Evolutionary conservation across 202 grass and related monocot genomes (phyloP).

Genomic region (Panicum hallii): DNA sequence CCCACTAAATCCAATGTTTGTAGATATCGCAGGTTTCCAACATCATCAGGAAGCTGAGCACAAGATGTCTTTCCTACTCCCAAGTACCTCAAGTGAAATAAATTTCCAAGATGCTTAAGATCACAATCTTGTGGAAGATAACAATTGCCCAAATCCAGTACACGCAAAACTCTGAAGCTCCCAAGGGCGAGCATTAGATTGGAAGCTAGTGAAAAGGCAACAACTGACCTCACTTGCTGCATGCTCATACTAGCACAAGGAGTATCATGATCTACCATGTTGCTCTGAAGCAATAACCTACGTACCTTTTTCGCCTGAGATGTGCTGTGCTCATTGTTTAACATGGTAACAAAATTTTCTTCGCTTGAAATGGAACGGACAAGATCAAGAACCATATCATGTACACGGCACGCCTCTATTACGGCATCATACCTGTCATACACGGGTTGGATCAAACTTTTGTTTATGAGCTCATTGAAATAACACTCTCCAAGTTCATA

Average conservation of each 20-base stretch:
- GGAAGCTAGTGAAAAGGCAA: not conserved
- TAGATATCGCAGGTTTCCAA: not conserved
- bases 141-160: not conserved
- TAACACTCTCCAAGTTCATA: not conserved
- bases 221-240: not conserved
- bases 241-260: not conserved
- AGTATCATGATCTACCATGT: not conserved
- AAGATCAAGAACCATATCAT: constrained; percentile 13
- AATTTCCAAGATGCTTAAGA: not conserved
- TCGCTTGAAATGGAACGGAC: not conserved
- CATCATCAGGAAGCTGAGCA: not conserved
- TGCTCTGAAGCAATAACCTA: not conserved
- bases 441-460: not conserved
- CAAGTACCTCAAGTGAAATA: not conserved
- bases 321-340: too few relatives aligned
- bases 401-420: not conserved
- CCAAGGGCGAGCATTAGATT: not conserved
- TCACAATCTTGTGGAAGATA: not conserved
- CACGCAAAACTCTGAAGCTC: not conserved
- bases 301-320: not conserved
- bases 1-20: not conserved
- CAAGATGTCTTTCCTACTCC: not conserved
- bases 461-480: constrained; percentile 8
- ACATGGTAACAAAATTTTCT: not conserved
- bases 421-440: not conserved